phyloP scores from a whole-genome alignment of 345 rosid genomes.

The Salix purpurea region DNA sequence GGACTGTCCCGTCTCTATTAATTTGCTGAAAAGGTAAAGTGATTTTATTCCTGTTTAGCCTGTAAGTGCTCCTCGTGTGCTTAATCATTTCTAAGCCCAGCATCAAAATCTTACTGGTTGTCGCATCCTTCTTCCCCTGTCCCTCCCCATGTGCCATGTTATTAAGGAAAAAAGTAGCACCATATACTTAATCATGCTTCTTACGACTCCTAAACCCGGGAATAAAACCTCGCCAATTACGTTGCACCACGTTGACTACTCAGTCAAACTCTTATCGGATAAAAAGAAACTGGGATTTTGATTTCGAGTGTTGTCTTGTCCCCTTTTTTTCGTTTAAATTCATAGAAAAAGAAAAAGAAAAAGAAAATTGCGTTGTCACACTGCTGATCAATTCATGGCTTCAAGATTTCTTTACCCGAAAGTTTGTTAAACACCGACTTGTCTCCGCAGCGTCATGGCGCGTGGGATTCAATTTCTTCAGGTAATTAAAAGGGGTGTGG shows the following conservation, averaged over 20 bases:
- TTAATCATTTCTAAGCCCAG: slow-evolving; percentile 10
- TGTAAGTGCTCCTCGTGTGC: slow-evolving; percentile 2
- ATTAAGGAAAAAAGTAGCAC: background rate
- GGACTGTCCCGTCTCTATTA: background rate
- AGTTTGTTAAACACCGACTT: background rate
- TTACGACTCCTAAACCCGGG: background rate
- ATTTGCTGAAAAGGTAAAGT: background rate
- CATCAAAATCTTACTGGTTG: slow-evolving; percentile 5
- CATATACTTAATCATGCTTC: background rate
- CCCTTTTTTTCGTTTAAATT: too few relatives aligned
- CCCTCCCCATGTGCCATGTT: background rate
- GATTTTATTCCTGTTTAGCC: background rate
- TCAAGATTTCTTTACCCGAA: background rate
- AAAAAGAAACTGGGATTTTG: background rate
- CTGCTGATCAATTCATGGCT: background rate
- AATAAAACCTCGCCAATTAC: background rate
- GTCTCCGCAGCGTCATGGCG: background rate
- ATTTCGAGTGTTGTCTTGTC: background rate
- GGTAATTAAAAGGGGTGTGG: background rate
- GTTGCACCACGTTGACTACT: background rate
- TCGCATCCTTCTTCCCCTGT: background rate
- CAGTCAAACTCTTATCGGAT: background rate
- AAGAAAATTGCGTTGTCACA: background rate
- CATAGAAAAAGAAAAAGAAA: too few relatives aligned
- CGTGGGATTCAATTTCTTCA: background rate